These are phyloP conservation scores for Plasmodium adleri DNA, from an alignment of 169 alveolate genomes.

Conservation along the genomic window DNA sequence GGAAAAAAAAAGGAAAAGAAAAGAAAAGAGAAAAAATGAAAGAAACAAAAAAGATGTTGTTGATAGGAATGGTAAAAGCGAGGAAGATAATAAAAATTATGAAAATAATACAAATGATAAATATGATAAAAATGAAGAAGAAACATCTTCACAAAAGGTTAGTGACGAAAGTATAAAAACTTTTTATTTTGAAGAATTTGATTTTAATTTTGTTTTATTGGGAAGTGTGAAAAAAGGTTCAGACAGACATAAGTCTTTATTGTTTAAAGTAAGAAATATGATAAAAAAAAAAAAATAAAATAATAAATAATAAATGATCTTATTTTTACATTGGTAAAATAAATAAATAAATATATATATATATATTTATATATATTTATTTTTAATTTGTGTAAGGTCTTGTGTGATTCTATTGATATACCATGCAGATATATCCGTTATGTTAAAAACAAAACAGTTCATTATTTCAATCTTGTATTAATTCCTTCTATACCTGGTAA, in stretches of 20 bases:
- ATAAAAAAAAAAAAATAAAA: neutral
- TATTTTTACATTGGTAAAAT: neutral
- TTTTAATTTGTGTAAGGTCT: conserved; percentile 12
- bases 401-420: conserved; percentile 48
- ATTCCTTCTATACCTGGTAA: conserved; percentile 60
- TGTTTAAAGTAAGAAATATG: conserved; percentile 20
- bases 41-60: no score
- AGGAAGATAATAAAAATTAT: neutral
- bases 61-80: neutral
- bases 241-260: conserved; percentile 39
- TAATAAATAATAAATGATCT: neutral
- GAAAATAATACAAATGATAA: no score
- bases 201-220: conserved; percentile 52
- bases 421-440: conserved; percentile 66
- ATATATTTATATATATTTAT: neutral
- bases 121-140: neutral
- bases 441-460: conserved; percentile 5
- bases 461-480: conserved; percentile 51
- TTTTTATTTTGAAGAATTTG: conserved; percentile 32
- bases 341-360: neutral
- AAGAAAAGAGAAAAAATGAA: neutral
- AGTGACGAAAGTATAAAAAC: conserved; percentile 69
- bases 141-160: neutral
- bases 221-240: conserved; percentile 69
- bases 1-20: conserved; percentile 22